Conservation (phyloP, 306 rosid genomes). For the Pterocarpus macrocarpus region DNA sequence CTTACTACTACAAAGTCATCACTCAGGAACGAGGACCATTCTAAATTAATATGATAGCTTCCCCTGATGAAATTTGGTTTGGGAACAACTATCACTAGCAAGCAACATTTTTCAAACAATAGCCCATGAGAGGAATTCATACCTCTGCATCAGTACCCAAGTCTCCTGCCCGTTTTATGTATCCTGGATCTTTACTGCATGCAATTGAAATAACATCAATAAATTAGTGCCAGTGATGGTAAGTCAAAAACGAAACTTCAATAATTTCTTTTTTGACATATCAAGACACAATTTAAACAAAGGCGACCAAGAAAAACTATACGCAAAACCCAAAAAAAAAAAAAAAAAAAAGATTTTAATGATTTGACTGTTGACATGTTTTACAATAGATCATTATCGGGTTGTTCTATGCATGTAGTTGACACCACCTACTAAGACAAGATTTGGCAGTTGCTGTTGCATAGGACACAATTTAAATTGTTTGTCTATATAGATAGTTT, state of each 20-base stretch:
- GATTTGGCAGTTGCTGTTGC: background rate
- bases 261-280: background rate
- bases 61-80: constrained; percentile 35
- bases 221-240: constrained; percentile 6
- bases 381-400: too few relatives aligned
- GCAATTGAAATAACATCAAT: constrained; percentile 45
- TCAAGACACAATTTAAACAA: background rate
- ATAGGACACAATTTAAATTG: background rate
- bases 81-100: constrained; percentile 23
- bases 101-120: constrained; percentile 25
- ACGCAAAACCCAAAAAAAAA: background rate
- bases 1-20: background rate
- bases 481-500: background rate
- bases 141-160: constrained; percentile 74
- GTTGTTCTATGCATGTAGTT: too few relatives aligned
- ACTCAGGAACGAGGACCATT: constrained; percentile 30
- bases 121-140: constrained; percentile 35
- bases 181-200: constrained; percentile 94
- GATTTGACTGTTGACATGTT: background rate
- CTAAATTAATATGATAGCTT: constrained; percentile 35
- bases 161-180: constrained; percentile 74
- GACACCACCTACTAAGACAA: background rate
- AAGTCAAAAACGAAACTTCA: constrained; percentile 29
- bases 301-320: background rate
- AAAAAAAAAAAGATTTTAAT: background rate